Percentiles rank a stretch among this genome's conserved stretches.
Evolutionary conservation across 108 stramenopile species (phyloP).

Genomic region (Fistulifera solaris): DNA sequence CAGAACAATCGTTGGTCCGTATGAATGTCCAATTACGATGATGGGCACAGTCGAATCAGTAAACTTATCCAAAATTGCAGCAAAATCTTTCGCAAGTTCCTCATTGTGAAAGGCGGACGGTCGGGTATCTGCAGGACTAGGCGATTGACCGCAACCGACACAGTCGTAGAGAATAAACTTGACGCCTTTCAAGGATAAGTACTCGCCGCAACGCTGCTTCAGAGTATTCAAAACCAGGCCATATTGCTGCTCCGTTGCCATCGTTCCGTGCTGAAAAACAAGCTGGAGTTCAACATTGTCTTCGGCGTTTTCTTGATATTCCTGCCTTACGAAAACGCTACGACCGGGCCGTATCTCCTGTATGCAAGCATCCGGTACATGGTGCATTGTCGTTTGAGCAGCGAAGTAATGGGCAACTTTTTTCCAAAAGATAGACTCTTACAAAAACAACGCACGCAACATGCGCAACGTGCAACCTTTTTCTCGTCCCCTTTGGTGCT

Average conservation of each 20-base stretch:
- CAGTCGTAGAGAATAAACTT: slow-evolving; percentile 3
- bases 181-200: not conserved
- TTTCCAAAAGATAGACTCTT: no score
- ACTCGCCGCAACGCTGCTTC: not conserved
- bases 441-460: no score
- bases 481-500: no score
- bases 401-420: no score
- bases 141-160: slow-evolving; percentile 7
- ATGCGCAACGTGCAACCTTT: no score
- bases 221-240: not conserved
- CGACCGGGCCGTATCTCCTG: not conserved
- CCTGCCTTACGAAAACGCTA: not conserved
- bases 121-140: not conserved
- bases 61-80: not conserved
- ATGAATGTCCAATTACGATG: slow-evolving; percentile 8
- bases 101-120: not conserved
- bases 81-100: slow-evolving; percentile 1
- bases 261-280: slow-evolving; percentile 4
- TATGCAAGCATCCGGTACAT: not conserved
- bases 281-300: not conserved
- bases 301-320: not conserved
- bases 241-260: slow-evolving; percentile 6
- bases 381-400: no score
- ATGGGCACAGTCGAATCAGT: slow-evolving; percentile 18
- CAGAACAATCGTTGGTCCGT: slow-evolving; percentile 8